A percentile compares a stretch with the other conserved stretches of the same genome.
phyloP scores from a whole-genome alignment of 768 basidiomycete genomes.

The Panaeolus papilionaceus region DNA sequence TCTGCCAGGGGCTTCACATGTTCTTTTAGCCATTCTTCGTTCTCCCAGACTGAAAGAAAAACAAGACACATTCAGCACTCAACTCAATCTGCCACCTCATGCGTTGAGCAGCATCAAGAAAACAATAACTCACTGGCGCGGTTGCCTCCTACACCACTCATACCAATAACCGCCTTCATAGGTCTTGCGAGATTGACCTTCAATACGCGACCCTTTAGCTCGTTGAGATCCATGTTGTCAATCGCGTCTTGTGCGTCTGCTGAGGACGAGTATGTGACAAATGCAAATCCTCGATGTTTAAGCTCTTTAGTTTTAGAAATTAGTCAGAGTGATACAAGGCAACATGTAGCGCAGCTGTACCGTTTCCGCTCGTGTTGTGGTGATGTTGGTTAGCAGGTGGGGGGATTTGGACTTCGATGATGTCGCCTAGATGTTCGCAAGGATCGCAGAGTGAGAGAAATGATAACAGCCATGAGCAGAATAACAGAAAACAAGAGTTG shows the following conservation, averaged over 20 bases:
- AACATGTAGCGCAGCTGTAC: constrained; percentile 39
- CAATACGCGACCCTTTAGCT: constrained; percentile 75
- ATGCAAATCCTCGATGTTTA: constrained; percentile 95
- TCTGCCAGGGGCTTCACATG: constrained; percentile 80
- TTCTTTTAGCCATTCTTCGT: constrained; percentile 90
- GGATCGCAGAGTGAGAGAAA: too few relatives aligned
- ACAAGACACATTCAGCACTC: neutral
- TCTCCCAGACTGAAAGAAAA: constrained; percentile 83
- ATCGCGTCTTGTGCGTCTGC: constrained; percentile 95
- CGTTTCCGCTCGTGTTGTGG: constrained; percentile 47
- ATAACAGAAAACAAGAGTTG: too few relatives aligned
- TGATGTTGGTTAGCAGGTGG: constrained; percentile 74
- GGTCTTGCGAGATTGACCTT: constrained; percentile 89
- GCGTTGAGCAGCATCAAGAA: neutral
- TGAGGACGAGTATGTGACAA: constrained; percentile 83
- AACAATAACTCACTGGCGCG: constrained; percentile 66
- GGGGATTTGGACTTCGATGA: constrained; percentile 91
- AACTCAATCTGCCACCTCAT: neutral
- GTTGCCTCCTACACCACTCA: constrained; percentile 56
- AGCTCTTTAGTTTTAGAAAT: constrained; percentile 47
- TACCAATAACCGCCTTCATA: constrained; percentile 60
- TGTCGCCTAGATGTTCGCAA: constrained; percentile 68
- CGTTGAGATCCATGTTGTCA: constrained; percentile 98
- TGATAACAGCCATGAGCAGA: too few relatives aligned
- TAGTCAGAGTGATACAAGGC: constrained; percentile 6